Base-by-base conservation (phyloP, 163 green algal species). In the Chlamydomonas reinhardtii region DNA sequence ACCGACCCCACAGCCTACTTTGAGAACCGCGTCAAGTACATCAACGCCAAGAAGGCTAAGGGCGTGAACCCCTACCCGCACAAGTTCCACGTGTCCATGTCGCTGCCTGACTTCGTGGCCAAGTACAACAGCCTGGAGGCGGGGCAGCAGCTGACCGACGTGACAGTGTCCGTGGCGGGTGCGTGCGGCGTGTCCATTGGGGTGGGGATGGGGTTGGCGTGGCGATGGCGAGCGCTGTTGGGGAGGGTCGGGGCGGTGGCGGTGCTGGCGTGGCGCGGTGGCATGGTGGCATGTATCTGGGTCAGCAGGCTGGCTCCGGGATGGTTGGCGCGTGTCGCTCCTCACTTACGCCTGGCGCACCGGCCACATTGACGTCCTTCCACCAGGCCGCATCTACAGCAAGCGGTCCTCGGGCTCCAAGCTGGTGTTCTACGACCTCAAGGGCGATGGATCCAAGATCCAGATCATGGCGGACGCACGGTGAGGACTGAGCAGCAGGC, bases 371-470 rank as follows among this genome's bases (percentile, higher is more conserved):
- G 43, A 16, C 43, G 8, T 54, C 35, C n/a, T 17, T 0, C 6
- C 3, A 56, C 39, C 56, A 95, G 98, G 97, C 16, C 94, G 98
- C 64, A 90, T 99, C 22, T 94, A 94, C 90, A 94, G 88, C 89
- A 99, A 98, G 92, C 92, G 95, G 22, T 90, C 94, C 16, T 97
- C 92, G 14, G 97, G 98, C 35, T 88, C 92, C 87, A 99, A 99
- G 95, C 93, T 99, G 32, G 80, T 97, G 39, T 99, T 99, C 91
- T 98, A 99, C 82, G 97, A 99, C 91, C 88, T 99, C n/a, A 98
- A 98, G 89, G 84, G 25, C 22, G 97, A 99, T 61, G 97, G 96
- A 54, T 78, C 75, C 65, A 98, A 98, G 91, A 89, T 99, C 29
- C 97, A 99, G 90, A 91, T 99, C 82, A 99, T 99, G 93, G 95